These are phyloP conservation scores for Elasticomyces elasticus DNA, from an alignment of 495 filamentous ascomycete genomes.

Conservation along the genomic window DNA sequence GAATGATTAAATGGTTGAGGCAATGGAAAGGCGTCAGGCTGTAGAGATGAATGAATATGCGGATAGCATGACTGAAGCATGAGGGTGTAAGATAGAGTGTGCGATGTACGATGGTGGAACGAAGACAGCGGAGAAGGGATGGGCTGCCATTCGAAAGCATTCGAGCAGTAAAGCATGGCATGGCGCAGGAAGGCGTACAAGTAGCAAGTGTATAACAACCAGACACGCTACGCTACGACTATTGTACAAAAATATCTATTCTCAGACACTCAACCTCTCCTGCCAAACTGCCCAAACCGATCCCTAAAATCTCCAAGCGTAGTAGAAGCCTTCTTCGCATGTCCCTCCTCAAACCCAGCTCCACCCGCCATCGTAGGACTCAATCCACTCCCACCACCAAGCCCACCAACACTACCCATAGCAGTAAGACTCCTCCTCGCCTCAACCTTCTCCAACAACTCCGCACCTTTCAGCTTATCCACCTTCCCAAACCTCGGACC, in stretches of 20 bases:
- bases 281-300: constrained; percentile 9
- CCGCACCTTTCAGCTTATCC: constrained; percentile 75
- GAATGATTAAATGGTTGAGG: background rate
- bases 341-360: background rate
- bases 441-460: constrained; percentile 69
- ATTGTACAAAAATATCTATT: constrained; percentile 1
- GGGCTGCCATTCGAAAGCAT: too few species aligned
- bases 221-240: background rate
- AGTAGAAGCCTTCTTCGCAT: constrained; percentile 3
- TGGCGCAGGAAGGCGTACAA: background rate
- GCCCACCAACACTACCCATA: background rate
- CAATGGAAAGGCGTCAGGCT: too few species aligned
- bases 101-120: too few species aligned
- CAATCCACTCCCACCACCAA: background rate
- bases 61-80: too few species aligned
- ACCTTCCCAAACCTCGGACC: constrained; percentile 92
- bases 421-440: background rate
- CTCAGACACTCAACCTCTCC: background rate
- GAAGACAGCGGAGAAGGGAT: too few species aligned
- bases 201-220: too few species aligned
- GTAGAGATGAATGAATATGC: too few species aligned
- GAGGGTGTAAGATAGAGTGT: too few species aligned
- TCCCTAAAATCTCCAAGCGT: constrained; percentile 14
- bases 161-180: too few species aligned
- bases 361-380: background rate